Conservation (phyloP, 371 early-diverging fungal species). For the Mortierella sp. region DNA sequence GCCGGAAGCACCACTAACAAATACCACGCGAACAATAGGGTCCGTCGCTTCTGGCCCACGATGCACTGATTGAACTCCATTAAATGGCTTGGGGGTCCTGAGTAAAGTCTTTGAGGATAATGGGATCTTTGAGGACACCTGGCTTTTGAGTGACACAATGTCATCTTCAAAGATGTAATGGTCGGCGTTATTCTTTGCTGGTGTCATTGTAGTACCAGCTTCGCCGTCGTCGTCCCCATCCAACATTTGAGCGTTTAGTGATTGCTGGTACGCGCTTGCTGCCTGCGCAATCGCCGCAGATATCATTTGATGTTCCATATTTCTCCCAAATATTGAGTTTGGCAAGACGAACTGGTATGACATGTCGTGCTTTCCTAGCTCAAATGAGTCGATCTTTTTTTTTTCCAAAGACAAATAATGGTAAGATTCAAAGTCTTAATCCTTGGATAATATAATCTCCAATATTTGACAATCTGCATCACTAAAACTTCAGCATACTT, state of each 20-base stretch:
- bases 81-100: slow-evolving; percentile 32
- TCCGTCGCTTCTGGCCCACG: slow-evolving; percentile 30
- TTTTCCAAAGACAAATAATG: background rate
- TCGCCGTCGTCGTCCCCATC: slow-evolving; percentile 8
- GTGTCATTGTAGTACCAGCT: background rate
- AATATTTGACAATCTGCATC: no score
- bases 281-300: slow-evolving; percentile 51
- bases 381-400: slow-evolving; percentile 58
- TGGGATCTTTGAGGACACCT: slow-evolving; percentile 38
- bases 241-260: slow-evolving; percentile 9
- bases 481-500: background rate
- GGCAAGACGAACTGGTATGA: slow-evolving; percentile 70
- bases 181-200: slow-evolving; percentile 21
- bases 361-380: slow-evolving; percentile 64
- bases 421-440: background rate
- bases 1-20: slow-evolving; percentile 49
- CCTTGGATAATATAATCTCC: background rate
- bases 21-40: slow-evolving; percentile 47
- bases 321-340: slow-evolving; percentile 64
- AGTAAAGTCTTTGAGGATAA: slow-evolving; percentile 33
- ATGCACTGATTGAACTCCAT: slow-evolving; percentile 27
- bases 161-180: slow-evolving; percentile 43
- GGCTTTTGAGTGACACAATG: slow-evolving; percentile 40
- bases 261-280: slow-evolving; percentile 41
- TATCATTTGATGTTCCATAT: slow-evolving; percentile 44